phyloP scores from a whole-genome alignment of 2,329 filamentous ascomycete species.

The Amauroascus verrucosus region DNA sequence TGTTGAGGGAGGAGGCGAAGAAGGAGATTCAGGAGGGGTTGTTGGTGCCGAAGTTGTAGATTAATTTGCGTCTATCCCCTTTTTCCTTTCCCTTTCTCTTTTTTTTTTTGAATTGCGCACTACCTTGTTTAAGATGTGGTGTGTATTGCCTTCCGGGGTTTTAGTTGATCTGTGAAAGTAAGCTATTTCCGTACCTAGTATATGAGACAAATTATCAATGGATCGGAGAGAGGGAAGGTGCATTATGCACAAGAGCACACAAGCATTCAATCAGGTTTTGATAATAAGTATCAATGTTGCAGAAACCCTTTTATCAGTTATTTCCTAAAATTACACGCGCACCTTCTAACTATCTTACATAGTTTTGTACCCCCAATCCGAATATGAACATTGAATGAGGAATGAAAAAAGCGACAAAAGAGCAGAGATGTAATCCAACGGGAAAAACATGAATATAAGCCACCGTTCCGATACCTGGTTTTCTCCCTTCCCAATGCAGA shows the following conservation, averaged over 20 bases:
- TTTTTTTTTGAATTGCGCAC: too few relatives aligned
- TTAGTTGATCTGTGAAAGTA: too few relatives aligned
- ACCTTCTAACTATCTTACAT: not conserved
- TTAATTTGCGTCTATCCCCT: too few relatives aligned
- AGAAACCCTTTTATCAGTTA: not conserved
- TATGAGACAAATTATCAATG: too few relatives aligned
- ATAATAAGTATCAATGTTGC: too few relatives aligned
- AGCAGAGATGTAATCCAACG: not conserved
- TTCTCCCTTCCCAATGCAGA: not conserved
- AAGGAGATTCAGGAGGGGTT: slow-evolving; percentile 27
- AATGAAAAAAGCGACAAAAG: not conserved
- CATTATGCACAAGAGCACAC: too few relatives aligned
- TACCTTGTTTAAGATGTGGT: too few relatives aligned
- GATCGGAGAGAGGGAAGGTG: too few relatives aligned
- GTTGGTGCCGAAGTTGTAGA: slow-evolving; percentile 4
- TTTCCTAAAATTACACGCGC: not conserved
- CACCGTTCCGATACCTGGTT: not conserved
- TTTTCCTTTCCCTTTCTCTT: not conserved
- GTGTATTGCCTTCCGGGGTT: too few relatives aligned
- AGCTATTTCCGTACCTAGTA: too few relatives aligned
- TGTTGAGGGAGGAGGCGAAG: slow-evolving; percentile 39
- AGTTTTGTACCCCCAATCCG: not conserved
- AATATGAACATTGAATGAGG: not conserved
- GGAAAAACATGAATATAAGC: not conserved
- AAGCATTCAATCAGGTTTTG: too few relatives aligned